Percentiles rank a stretch among this genome's conserved stretches.
These are phyloP conservation scores for Melanomma pulvis-pyrius DNA, from an alignment of 495 filamentous ascomycete species.

Conservation along the genomic window DNA sequence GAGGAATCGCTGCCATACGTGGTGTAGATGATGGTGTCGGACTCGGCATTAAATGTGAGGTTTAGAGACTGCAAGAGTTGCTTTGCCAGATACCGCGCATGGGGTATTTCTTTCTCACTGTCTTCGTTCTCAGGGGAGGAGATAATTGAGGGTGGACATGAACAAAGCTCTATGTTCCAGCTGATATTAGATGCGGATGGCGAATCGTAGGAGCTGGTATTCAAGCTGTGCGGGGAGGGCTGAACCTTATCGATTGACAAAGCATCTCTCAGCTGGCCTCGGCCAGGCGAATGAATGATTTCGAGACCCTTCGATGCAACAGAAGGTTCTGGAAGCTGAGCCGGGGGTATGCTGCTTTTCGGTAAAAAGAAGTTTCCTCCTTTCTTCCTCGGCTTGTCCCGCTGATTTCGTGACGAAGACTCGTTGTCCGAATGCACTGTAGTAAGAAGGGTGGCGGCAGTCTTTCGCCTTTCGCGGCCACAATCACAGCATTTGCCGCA, in stretches of 20 bases:
- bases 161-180: neutral
- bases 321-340: neutral
- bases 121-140: neutral
- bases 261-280: neutral
- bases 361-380: neutral
- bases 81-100: neutral
- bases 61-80: neutral
- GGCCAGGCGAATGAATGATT: neutral
- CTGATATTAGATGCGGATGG: neutral
- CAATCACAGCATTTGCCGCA: neutral
- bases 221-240: no score
- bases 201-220: neutral
- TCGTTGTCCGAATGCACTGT: neutral
- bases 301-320: neutral
- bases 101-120: neutral
- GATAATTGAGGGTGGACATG: neutral
- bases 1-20: neutral
- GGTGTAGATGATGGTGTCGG: neutral
- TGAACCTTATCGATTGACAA: no score
- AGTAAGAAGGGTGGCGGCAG: neutral
- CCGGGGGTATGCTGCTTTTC: neutral
- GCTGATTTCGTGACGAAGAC: neutral
- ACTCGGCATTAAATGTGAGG: neutral
- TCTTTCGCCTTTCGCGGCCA: neutral
- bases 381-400: neutral